phyloP scores from a whole-genome alignment of 495 filamentous ascomycete species.

The Niebla homalea region DNA sequence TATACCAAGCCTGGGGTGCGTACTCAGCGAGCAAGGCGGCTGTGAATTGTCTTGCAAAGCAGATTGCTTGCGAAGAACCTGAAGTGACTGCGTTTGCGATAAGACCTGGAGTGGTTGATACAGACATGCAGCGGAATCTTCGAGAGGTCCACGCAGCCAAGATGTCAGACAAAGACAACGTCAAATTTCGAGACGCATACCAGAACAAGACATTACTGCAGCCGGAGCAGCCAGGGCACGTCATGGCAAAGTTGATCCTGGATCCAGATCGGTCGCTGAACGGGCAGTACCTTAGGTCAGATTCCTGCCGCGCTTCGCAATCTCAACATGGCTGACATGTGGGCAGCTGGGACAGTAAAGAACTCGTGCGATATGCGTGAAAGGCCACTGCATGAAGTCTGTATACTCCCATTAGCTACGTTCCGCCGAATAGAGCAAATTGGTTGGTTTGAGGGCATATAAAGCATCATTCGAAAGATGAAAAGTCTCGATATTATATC shows the following conservation, averaged over 20 bases:
- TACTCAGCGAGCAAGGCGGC: slow-evolving; percentile 86
- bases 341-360: slow-evolving; percentile 9
- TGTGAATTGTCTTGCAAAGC: slow-evolving; percentile 65
- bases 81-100: slow-evolving; percentile 57
- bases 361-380: slow-evolving; percentile 5
- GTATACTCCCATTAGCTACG: slow-evolving; percentile 13
- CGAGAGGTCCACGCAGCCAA: slow-evolving; percentile 51
- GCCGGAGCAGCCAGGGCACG: slow-evolving; percentile 73
- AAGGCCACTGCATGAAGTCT: slow-evolving; percentile 2
- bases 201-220: slow-evolving; percentile 54
- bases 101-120: slow-evolving; percentile 78
- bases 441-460: neutral
- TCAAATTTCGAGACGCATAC: slow-evolving; percentile 57
- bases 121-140: slow-evolving; percentile 81
- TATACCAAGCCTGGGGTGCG: slow-evolving; percentile 60
- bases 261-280: slow-evolving; percentile 50
- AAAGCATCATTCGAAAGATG: slow-evolving; percentile 84
- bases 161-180: slow-evolving; percentile 52
- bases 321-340: slow-evolving; percentile 8
- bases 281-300: slow-evolving; percentile 63
- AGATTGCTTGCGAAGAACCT: slow-evolving; percentile 67
- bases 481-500: slow-evolving; percentile 70
- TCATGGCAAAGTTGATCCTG: slow-evolving; percentile 67
- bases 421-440: neutral
- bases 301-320: slow-evolving; percentile 19